Percentiles rank a stretch among this genome's conserved stretches.
These are phyloP conservation scores for Plasmodium vinckei DNA, from an alignment of 169 alveolate species.

Conservation along the genomic window DNA sequence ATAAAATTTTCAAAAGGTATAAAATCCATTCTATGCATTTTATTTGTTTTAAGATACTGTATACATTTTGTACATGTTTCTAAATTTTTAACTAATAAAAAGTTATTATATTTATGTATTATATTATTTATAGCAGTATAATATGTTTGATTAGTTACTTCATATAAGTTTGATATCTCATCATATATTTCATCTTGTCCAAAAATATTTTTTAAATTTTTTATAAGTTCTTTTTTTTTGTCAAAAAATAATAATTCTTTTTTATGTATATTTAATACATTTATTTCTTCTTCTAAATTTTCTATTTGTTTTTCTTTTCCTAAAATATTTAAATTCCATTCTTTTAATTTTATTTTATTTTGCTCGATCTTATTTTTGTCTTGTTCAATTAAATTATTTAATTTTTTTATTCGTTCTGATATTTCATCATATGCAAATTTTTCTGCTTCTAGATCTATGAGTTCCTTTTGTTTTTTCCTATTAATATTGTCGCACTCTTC, in stretches of 20 bases:
- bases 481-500: conserved; percentile 55
- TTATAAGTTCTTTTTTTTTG: conserved; percentile 73
- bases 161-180: conserved; percentile 79
- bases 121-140: conserved; percentile 80
- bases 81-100: conserved; percentile 76
- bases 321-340: conserved; percentile 1
- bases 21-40: conserved; percentile 79
- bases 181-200: conserved; percentile 79
- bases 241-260: conserved; percentile 76
- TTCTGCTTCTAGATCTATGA: conserved; percentile 34
- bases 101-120: conserved; percentile 76
- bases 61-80: conserved; percentile 77
- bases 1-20: conserved; percentile 77
- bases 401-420: background rate
- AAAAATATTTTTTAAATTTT: conserved; percentile 69
- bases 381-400: conserved; percentile 51
- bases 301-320: conserved; percentile 70
- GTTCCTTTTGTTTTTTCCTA: conserved; percentile 63
- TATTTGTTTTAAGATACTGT: conserved; percentile 67
- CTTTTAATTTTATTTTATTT: conserved; percentile 36
- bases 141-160: conserved; percentile 78
- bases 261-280: conserved; percentile 77
- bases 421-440: conserved; percentile 27
- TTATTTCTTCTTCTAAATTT: conserved; percentile 68
- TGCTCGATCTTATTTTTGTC: conserved; percentile 52